A percentile compares a stretch with the other conserved stretches of the same genome.
Conservation (phyloP, 805 yeast species). For the Middelhovenomyces tepae region DNA sequence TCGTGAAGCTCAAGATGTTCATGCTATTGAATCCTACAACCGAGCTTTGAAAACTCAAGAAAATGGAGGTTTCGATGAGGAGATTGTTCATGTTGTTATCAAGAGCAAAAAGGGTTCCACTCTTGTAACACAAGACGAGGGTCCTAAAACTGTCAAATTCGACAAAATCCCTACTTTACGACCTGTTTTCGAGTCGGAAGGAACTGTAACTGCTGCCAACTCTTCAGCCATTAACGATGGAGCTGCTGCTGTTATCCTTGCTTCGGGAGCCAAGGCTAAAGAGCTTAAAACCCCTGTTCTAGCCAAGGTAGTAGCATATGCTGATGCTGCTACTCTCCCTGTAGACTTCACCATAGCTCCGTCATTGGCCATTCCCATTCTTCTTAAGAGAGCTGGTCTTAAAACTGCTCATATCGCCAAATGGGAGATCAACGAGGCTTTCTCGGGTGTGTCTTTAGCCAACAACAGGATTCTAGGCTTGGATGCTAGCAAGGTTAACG, state of each 20-base stretch:
- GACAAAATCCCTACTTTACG: slow-evolving; percentile 64
- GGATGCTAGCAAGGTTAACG: slow-evolving; percentile 63
- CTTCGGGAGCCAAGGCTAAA: slow-evolving; percentile 68
- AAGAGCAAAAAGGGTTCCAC: slow-evolving; percentile 62
- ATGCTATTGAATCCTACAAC: slow-evolving; percentile 70
- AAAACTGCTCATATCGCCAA: slow-evolving; percentile 58
- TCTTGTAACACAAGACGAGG: slow-evolving; percentile 66
- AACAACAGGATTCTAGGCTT: slow-evolving; percentile 61
- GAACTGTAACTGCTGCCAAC: slow-evolving; percentile 93
- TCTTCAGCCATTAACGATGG: slow-evolving; percentile 94
- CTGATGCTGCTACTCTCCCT: slow-evolving; percentile 92
- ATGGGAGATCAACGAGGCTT: slow-evolving; percentile 94
- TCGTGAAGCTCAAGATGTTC: slow-evolving; percentile 80
- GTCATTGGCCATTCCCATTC: slow-evolving; percentile 84
- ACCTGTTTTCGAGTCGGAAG: slow-evolving; percentile 86
- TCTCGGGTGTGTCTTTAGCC: slow-evolving; percentile 86
- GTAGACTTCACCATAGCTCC: slow-evolving; percentile 94
- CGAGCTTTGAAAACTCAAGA: slow-evolving; percentile 68
- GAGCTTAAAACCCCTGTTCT: slow-evolving; percentile 63
- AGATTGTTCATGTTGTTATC: slow-evolving; percentile 75
- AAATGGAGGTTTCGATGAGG: slow-evolving; percentile 65
- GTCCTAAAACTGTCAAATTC: slow-evolving; percentile 60
- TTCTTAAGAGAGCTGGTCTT: slow-evolving; percentile 72
- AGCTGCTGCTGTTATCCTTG: slow-evolving; percentile 84
- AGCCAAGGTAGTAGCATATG: slow-evolving; percentile 82